Evolutionary conservation across 2,329 filamentous ascomycete species (phyloP), one percentile per base, ranked within the genome.

Genomic region (Diaporthe sp.): DNA sequence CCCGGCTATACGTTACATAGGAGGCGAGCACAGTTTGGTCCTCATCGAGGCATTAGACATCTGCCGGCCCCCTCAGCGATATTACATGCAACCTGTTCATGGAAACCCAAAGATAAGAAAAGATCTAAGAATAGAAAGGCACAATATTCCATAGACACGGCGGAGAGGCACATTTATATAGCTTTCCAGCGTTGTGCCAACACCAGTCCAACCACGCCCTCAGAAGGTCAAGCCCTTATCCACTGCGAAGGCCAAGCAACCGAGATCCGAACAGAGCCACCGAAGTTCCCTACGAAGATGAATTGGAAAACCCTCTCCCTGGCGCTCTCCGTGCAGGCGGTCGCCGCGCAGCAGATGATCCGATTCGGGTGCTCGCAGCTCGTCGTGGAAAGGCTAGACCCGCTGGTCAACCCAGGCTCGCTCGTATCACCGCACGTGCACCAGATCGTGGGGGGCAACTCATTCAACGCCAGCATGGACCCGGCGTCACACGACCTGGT

Each of bases 391-490:
- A 79, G 80, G 20, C 37, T 67, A 25, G 58, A 73, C 47, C 61
- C 58, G 6, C 7, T 82, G 4, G 82, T 83, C 49, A 82, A 82
- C 75, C 81, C 81, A 10, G 89, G 89, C 3, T 60, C 75, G 4
- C 84, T 89, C 37, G 87, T 89, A 6, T 86, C 88, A 8, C 81
- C 82, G 13, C 90, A 92, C 81, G 85, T 90, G 9, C 90, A 91
- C 80, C 89, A 87, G 60, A 87, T 92, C 75, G 86, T 88, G 72
- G 90, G 91, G 72, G 85, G 84, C 15, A 84, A 86, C 74, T 82
- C 82, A 0, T 86, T 86, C 82, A 86, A 86, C 73, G 81, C 82
- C 0, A 81, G 83, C 39, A 85, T 86, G 84, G 28, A 81, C 79
- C 9, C 79, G 73, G 39, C 39, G 10, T 68, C 65, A 4, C 65